These are phyloP conservation scores for Quercus berberidifolia DNA, from an alignment of 306 rosid genomes.

Conservation along the genomic window DNA sequence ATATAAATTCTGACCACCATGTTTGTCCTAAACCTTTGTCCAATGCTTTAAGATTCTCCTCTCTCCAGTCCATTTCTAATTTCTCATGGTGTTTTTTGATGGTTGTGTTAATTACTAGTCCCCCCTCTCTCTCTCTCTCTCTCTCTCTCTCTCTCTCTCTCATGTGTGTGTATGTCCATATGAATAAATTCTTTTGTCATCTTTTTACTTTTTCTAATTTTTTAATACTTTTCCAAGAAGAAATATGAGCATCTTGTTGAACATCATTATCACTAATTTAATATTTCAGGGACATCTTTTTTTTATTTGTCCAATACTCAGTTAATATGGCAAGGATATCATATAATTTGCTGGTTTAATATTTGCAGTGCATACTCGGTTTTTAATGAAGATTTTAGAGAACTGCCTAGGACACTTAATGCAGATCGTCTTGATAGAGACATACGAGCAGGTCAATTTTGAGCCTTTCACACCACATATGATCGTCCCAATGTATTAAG, in stretches of 20 bases:
- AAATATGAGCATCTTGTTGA: background rate
- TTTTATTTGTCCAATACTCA: background rate
- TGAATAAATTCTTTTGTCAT: background rate
- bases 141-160: background rate
- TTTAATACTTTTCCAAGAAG: background rate
- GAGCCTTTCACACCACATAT: constrained; percentile 26
- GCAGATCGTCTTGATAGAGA: constrained; percentile 89
- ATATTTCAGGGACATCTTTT: background rate
- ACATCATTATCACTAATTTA: background rate
- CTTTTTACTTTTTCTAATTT: background rate
- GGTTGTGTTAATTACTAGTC: too few species aligned
- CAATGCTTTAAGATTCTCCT: background rate
- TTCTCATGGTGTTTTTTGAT: too few species aligned
- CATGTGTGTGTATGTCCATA: background rate
- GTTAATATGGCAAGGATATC: background rate
- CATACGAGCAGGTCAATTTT: constrained; percentile 82
- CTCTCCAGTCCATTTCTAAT: background rate
- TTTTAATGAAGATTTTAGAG: constrained; percentile 91
- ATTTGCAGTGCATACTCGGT: constrained; percentile 85
- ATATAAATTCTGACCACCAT: background rate
- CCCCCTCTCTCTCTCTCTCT: too few species aligned
- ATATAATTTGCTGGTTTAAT: background rate
- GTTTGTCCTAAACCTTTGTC: background rate
- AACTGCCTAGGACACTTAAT: constrained; percentile 87
- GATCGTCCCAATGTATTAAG: constrained; percentile 1